These are phyloP conservation scores for Fusarium euwallaceae DNA, from an alignment of 2,329 filamentous ascomycete species.

Conservation along the genomic window DNA sequence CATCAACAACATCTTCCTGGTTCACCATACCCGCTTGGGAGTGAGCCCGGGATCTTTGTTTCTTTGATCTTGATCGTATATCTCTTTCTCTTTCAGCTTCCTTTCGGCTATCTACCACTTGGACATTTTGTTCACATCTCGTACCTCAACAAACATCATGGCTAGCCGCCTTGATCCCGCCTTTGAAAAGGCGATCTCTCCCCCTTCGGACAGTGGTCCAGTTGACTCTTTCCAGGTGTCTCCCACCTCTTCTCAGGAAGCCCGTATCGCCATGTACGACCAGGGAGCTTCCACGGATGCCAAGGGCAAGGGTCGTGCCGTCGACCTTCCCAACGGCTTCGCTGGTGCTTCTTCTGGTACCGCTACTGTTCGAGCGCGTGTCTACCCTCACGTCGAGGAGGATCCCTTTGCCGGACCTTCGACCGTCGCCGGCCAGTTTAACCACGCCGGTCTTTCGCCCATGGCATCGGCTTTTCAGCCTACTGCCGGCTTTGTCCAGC, in stretches of 20 bases:
- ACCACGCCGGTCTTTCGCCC: constrained; percentile 68
- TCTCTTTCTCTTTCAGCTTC: constrained; percentile 29
- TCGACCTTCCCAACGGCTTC: constrained; percentile 44
- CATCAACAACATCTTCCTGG: constrained; percentile 19
- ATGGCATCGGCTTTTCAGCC: constrained; percentile 74
- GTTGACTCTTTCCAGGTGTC: constrained; percentile 72
- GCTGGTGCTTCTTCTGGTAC: constrained; percentile 48
- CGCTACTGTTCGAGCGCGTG: constrained; percentile 41
- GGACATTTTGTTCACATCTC: constrained; percentile 29
- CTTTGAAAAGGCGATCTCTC: constrained; percentile 62
- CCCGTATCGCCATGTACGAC: constrained; percentile 71
- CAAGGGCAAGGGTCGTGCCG: not conserved
- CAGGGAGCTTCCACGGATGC: constrained; percentile 59
- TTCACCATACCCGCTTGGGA: constrained; percentile 26
- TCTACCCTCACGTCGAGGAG: constrained; percentile 52
- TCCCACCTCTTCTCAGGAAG: constrained; percentile 61
- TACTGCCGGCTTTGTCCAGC: constrained; percentile 30
- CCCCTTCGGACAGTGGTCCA: constrained; percentile 64
- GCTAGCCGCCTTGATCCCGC: constrained; percentile 56
- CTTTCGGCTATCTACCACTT: not conserved
- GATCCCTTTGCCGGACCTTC: constrained; percentile 67
- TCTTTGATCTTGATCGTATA: constrained; percentile 33
- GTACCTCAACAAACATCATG: constrained; percentile 48
- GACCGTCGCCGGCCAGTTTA: constrained; percentile 52
- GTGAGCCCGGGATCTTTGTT: constrained; percentile 26